Conservation (phyloP, 345 rosid species). For the Hibiscus mutabilis region DNA sequence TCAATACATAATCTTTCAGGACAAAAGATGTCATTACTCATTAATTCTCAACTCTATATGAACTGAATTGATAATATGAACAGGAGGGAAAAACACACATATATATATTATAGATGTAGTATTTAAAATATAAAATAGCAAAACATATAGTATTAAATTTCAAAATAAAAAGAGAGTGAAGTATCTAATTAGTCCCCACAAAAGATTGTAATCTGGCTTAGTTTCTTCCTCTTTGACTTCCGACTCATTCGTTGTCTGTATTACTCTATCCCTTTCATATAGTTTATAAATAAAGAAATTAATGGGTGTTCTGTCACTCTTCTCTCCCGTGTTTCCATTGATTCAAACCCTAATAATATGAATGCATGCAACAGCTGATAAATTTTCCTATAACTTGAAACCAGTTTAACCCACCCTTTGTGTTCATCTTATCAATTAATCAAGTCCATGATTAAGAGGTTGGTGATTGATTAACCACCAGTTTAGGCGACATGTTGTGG, state of each 20-base stretch:
- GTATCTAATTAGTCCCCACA: background rate
- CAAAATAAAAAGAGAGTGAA: background rate
- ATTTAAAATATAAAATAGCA: background rate
- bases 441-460: no score
- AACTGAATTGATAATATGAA: background rate
- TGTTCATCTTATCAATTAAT: background rate
- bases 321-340: background rate
- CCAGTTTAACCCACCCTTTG: no score
- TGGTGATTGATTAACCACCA: no score
- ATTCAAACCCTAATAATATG: background rate
- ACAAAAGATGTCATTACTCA: no score
- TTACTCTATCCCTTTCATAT: background rate
- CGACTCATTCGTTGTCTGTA: background rate
- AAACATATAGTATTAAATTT: background rate
- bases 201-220: background rate
- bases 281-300: background rate
- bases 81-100: background rate
- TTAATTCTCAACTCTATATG: background rate
- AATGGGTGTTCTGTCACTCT: background rate
- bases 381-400: no score
- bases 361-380: background rate
- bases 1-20: no score
- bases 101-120: background rate
- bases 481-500: no score
- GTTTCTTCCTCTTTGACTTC: background rate